phyloP scores from a whole-genome alignment of 192 early-diverging fungal species.

The Lobosporangium transversale region DNA sequence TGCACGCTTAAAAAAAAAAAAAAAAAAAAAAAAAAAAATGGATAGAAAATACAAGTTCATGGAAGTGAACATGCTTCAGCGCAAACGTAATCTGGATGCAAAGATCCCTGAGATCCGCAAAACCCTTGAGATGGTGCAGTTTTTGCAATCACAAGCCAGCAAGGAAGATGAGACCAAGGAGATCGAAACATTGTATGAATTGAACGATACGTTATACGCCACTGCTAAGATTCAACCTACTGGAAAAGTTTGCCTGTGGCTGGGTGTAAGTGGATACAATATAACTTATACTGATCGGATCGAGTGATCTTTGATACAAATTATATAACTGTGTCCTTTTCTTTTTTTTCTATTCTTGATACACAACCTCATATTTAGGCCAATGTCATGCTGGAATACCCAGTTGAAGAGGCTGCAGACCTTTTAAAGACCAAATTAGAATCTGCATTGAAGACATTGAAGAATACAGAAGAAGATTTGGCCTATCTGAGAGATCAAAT shows the following conservation, averaged over 20 bases:
- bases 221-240: constrained; percentile 82
- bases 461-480: constrained; percentile 87
- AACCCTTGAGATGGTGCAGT: constrained; percentile 88
- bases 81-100: constrained; percentile 81
- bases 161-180: constrained; percentile 68
- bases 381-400: constrained; percentile 98
- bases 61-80: constrained; percentile 90
- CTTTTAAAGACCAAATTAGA: constrained; percentile 80
- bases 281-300: no score
- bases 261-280: constrained; percentile 83
- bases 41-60: constrained; percentile 97
- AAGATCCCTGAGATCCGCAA: constrained; percentile 98
- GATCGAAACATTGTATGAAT: constrained; percentile 87
- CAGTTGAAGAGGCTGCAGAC: constrained; percentile 84
- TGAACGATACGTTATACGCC: constrained; percentile 95
- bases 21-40: no score
- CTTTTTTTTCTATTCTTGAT: neutral
- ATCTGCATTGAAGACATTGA: constrained; percentile 76
- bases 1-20: no score
- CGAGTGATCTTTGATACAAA: neutral
- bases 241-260: constrained; percentile 90
- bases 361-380: no score
- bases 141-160: constrained; percentile 63
- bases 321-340: neutral
- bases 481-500: constrained; percentile 96